These are phyloP conservation scores for Lyophyllum atratum DNA, from an alignment of 768 basidiomycete genomes.

Conservation along the genomic window DNA sequence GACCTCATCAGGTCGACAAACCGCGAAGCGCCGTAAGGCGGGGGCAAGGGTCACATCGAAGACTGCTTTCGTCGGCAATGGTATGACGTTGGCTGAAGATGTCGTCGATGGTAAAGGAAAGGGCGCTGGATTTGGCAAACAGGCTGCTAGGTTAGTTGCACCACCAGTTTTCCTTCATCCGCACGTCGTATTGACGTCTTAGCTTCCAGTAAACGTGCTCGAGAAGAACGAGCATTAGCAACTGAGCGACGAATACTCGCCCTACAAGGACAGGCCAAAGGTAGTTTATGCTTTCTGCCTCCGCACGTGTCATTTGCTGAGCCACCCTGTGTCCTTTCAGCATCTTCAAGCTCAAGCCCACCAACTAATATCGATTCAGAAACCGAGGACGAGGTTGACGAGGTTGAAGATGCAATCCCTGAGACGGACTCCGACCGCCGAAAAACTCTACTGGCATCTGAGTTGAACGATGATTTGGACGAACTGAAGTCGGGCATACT, in stretches of 20 bases:
- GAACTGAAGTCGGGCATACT: constrained; percentile 38
- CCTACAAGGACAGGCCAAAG: constrained; percentile 28
- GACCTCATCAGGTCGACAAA: constrained; percentile 59
- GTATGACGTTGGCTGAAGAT: constrained; percentile 50
- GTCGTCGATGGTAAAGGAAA: constrained; percentile 36
- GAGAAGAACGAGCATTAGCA: constrained; percentile 79
- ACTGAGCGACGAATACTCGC: constrained; percentile 61
- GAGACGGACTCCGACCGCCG: constrained; percentile 54
- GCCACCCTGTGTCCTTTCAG: background rate
- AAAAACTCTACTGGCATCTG: constrained; percentile 48
- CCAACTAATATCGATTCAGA: constrained; percentile 26
- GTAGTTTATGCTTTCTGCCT: constrained; percentile 18
- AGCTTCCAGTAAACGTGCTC: constrained; percentile 66
- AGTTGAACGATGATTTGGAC: constrained; percentile 43
- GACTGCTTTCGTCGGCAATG: constrained; percentile 59
- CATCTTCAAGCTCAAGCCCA: background rate
- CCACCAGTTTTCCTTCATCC: background rate
- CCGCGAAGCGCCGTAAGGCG: constrained; percentile 68
- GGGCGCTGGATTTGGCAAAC: constrained; percentile 71
- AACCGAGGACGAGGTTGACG: constrained; percentile 24
- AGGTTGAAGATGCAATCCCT: constrained; percentile 33
- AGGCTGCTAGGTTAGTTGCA: constrained; percentile 36
- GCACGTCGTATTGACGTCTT: background rate
- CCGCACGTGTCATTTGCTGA: background rate
- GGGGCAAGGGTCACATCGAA: constrained; percentile 68